Evolutionary conservation across 371 early-diverging fungal species (phyloP), one percentile per base, ranked within the genome.

Genomic region (Chytridiales sp.): DNA sequence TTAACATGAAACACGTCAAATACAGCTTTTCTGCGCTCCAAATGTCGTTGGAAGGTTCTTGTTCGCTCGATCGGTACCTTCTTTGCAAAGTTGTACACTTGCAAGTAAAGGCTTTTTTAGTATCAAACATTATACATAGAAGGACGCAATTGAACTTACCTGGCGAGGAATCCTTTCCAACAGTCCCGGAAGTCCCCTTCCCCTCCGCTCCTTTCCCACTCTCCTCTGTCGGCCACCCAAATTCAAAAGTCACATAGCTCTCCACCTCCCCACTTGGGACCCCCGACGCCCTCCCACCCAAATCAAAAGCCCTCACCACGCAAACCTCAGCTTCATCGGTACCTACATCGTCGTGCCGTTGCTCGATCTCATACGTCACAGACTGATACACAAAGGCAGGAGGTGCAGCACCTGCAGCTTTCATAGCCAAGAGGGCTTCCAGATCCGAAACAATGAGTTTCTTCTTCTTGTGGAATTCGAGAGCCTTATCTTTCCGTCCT

Each of bases 151-250:
- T n/a, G n/a, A n/a, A n/a, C n/a, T n/a, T n/a, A n/a, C n/a, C n/a
- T 52, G 86, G 85, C 36, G 73, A 66, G 38, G 56, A 67, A 8
- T 73, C 73, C 49, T 75, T 72, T 30, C 72, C 62, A 13, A 81
- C 75, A 1, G 76, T 68, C 4, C 71, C 68, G 0, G 88, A 87
- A 52, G 86, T 84, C 0, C 90, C 91, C 63, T 87, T 87, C 30
- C 82, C 85, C 34, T 67, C 66, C 32, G 49, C 30, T 68, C 61
- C 39, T 81, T 75, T 29, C 58, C 6, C 42, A 15, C 21, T 27
- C 78, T 73, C 79, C 55, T 85, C 86, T 1, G 80, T 75, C 6
- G 88, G 89, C 88, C 89, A 88, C 24, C 89, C 82, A 19, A 88
- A 56, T 66, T 90, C 88, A 80, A 78, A 91, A 1, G 69, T 56